Base-by-base conservation (phyloP, 108 stramenopile species). In the Nitzschia inconspicua region DNA sequence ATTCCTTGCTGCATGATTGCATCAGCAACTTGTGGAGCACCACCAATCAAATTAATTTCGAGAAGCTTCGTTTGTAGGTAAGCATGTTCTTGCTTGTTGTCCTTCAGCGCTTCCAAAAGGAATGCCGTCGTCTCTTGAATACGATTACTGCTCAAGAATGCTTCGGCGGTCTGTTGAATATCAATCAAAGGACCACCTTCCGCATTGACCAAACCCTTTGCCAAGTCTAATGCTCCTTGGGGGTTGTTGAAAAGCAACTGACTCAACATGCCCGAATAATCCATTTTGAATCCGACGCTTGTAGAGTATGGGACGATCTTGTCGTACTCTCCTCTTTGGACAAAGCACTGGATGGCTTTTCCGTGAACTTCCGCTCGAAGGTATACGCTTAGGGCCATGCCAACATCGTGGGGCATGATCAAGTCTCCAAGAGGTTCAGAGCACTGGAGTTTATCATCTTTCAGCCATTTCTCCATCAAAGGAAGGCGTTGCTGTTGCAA, bases 41-140 rank as follows among this genome's bases (percentile, higher is more conserved):
- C 99, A 20, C 98, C 97, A 28, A 96, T 82, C 31, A 99, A 89
- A 88, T 98, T 99, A 83, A 99, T 99, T 81, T 99, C 99, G n/a
- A 99, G 84, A 32, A 99, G 77, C 71, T 98, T 98, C 3, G 99
- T 99, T 82, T 99, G 99, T 41, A 99, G 91, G 84, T 97, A 95
- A 24, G 95, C 97, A 71, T 99, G 96, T 73, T 98, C 99, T 49
- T 79, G 83, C 76, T 95, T 90, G 86, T 99, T 97, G 63, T 95
- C 97, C 78, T 97, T 97, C 51, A 99, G 86, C 5, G 97, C 98
- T 70, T 99, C 98, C 18, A 98, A 80, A 65, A 99, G 79, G 60
- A 99, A 97, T 16, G 96, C 91, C 27, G 98, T 99, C 40, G 96
- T 96, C 76, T 98, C 98, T 75, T 96, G 96, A 41, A 99, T 82